Evolutionary conservation across 257 asterid species (phyloP), one percentile per base, ranked within the genome.

Genomic region (Penstemon eatonii): DNA sequence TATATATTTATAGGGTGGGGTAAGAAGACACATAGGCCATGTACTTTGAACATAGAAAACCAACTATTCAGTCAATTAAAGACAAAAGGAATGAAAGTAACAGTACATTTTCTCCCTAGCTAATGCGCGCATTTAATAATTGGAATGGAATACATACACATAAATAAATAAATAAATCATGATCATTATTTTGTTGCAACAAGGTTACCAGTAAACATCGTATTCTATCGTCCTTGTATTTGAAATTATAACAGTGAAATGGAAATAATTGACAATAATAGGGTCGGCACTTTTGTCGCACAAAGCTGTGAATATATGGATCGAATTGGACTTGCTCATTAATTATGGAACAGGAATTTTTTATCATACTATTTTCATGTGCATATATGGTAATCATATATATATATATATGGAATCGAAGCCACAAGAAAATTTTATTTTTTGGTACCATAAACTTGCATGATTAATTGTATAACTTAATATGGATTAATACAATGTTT

Each of bases 181-280:
- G 33, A 25, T 15, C 6, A 67, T 75, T 63, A 39, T 65, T 73
- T 66, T 38, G 81, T 54, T 59, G 69, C 69, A 75, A 78, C 86
- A 81, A 74, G 46, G 63, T 51, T 37, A 74, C 55, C 67, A 50
- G 78, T 66, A 69, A 45, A 65, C 77, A 75, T 78, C 86, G 5
- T 46, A 65, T 68, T 78, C 81, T 52, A 59, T 55, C 51, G 79
- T 72, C 76, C 77, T 69, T 44, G 42, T 12, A 52, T 66, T 69
- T 56, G 65, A 73, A 66, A 71, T 7, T 52, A 56, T 65, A 8
- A 40, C 73, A 51, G 77, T 59, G 62, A 68, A 75, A 70, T 73
- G 80, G 73, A 75, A 78, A 80, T 57, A 47, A 69, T 42, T 54
- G 51, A 47, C 55, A 73, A 67, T 50, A 73, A 67, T 50, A 70